Evolutionary conservation across 148 eudicot species (phyloP).

Genomic region (Cornus controversa): DNA sequence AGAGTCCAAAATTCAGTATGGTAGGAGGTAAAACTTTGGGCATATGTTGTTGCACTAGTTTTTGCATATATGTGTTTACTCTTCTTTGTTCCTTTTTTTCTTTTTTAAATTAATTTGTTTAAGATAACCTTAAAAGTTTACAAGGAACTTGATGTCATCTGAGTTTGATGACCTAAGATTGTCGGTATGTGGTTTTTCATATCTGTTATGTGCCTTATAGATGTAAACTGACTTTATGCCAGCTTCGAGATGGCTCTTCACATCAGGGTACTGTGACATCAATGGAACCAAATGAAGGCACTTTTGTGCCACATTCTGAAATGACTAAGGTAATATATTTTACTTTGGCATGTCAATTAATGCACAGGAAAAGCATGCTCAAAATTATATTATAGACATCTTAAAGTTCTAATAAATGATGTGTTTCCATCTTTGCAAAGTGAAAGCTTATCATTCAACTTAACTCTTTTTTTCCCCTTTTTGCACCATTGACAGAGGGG

Average conservation of each 20-base stretch:
- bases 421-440: not conserved
- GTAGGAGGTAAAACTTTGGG: no score
- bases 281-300: slow-evolving; percentile 91
- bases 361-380: not conserved
- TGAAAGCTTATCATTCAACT: no score
- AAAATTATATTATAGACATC: not conserved
- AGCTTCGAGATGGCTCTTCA: slow-evolving; percentile 90
- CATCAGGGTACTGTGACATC: slow-evolving; percentile 88
- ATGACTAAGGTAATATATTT: slow-evolving; percentile 43
- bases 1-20: no score
- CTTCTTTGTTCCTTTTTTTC: not conserved
- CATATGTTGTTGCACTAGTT: not conserved
- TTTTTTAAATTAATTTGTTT: not conserved
- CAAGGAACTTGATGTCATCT: not conserved
- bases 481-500: slow-evolving; percentile 48
- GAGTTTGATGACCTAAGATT: not conserved
- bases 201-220: no score
- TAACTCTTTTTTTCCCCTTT: not conserved
- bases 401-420: not conserved
- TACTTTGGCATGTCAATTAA: not conserved
- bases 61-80: no score
- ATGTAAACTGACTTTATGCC: slow-evolving; percentile 13
- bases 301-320: slow-evolving; percentile 76
- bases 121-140: not conserved
- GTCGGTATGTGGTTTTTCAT: slow-evolving; percentile 3